Base-by-base conservation (phyloP, 352 stramenopile genomes). In the Phytophthora citricola region DNA sequence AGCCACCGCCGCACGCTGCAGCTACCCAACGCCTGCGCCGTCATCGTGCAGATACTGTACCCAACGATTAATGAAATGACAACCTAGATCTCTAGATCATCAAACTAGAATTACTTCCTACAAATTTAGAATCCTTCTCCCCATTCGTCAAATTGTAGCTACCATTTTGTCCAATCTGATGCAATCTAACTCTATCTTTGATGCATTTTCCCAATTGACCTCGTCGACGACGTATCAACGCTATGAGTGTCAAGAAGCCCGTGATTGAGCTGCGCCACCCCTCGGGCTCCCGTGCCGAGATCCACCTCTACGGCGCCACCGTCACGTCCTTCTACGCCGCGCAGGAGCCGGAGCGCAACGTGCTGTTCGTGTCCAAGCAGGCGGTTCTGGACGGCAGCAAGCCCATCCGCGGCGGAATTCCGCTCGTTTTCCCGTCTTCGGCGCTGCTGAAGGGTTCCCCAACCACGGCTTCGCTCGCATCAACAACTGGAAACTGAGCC, bases 381-480 rank as follows among this genome's bases (percentile, higher is more conserved):
- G 92, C 95, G 34, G 73, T 89, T 24, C 69, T 98, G 39, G 89
- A 99, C 72, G 91, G 95, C 55, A 90, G 70, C 56, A 98, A 98
- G 69, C 86, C 96, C 32, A 98, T 99, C 65, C 91, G 97, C 38
- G 97, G 97, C 56, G 96, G 96, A 32, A 98, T 99, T 47, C 97
- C 97, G 32, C 71, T 99, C 20, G 95, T 98, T 39, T 99, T 99
- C 79, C 97, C 32, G 91, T 98, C 50, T 99, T 99, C 73, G 96
- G 95, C 55, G 78, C 74, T 38, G 86, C 83, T 6, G 58, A 78
- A n/a, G 85, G 81, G 7, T 97, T 97, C 64, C 91, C 91, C 1
- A 96, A 97, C 69, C 97, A 99, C 81, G 97, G 97, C 29, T 98
- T 99, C 73, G 89, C 95, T 34, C 90, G 97, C 38, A 90, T 77